phyloP scores from a whole-genome alignment of 805 yeast genomes.

The Metschnikowia cerradonensis region DNA sequence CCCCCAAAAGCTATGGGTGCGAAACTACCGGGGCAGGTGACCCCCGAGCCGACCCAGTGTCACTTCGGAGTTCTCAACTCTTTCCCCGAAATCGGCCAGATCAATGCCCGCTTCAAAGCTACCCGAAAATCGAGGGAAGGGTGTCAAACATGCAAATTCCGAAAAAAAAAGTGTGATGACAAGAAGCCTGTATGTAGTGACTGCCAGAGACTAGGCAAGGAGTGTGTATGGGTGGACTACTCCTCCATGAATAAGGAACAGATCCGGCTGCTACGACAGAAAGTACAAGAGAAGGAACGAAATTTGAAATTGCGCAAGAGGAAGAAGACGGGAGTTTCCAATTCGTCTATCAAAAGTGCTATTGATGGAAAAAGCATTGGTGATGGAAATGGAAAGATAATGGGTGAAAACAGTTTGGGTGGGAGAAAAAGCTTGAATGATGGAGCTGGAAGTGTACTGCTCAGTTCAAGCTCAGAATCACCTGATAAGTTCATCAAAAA shows the following conservation, averaged over 20 bases:
- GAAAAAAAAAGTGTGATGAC: slow-evolving; percentile 60
- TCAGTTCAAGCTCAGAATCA: too few species aligned
- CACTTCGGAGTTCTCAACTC: neutral
- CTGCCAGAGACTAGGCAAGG: slow-evolving; percentile 42
- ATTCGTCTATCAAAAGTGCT: too few species aligned
- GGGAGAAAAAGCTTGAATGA: too few species aligned
- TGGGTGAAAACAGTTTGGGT: too few species aligned
- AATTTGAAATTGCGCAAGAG: slow-evolving; percentile 41
- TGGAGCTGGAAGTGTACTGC: too few species aligned
- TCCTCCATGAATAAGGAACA: slow-evolving; percentile 40
- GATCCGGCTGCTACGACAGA: slow-evolving; percentile 28
- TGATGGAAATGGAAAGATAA: too few species aligned
- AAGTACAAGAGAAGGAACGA: slow-evolving; percentile 39
- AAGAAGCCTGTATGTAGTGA: slow-evolving; percentile 47
- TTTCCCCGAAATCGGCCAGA: neutral
- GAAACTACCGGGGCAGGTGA: neutral
- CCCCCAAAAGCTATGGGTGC: too few species aligned
- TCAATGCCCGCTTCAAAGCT: neutral
- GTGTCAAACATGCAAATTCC: slow-evolving; percentile 62
- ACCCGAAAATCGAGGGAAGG: slow-evolving; percentile 46
- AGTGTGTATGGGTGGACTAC: slow-evolving; percentile 46
- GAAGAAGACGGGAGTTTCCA: neutral
- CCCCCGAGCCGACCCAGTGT: neutral
- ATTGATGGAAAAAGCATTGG: too few species aligned
- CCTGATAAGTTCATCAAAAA: too few species aligned